These are phyloP conservation scores for Plasmodium fragile DNA, from an alignment of 169 alveolate species.

Conservation along the genomic window DNA sequence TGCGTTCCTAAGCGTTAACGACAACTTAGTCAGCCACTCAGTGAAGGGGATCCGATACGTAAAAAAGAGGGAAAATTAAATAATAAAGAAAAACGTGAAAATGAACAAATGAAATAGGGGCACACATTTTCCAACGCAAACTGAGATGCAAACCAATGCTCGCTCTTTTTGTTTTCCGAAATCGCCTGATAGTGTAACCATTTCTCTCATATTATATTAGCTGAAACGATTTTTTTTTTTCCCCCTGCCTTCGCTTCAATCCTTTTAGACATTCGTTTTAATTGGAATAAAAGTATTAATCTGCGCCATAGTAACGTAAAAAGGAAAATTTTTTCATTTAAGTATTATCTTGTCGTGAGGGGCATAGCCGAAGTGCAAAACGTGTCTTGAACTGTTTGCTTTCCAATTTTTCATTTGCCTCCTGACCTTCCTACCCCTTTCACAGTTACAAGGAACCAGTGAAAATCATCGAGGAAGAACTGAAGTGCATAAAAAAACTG, in stretches of 20 bases:
- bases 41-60: slow-evolving; percentile 68
- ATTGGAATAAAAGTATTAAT: slow-evolving; percentile 42
- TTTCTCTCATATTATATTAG: not conserved
- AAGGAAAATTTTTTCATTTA: not conserved
- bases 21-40: slow-evolving; percentile 28
- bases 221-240: slow-evolving; percentile 5
- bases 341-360: not conserved
- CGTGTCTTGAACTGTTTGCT: not conserved
- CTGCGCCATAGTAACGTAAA: slow-evolving; percentile 55
- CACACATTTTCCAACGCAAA: not conserved
- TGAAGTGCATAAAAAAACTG: slow-evolving; percentile 37
- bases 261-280: slow-evolving; percentile 17
- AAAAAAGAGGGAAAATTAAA: slow-evolving; percentile 8
- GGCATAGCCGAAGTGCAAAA: not conserved
- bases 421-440: not conserved
- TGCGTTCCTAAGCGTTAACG: not conserved
- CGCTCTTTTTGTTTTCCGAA: not conserved
- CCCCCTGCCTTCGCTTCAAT: not conserved
- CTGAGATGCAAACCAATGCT: not conserved
- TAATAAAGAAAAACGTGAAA: not conserved
- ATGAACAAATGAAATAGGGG: not conserved
- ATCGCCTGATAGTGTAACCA: not conserved
- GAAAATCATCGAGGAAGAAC: slow-evolving; percentile 58
- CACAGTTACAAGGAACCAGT: slow-evolving; percentile 66
- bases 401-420: not conserved